Conservation (phyloP, 371 early-diverging fungal genomes). For the Nematocida sp. region DNA sequence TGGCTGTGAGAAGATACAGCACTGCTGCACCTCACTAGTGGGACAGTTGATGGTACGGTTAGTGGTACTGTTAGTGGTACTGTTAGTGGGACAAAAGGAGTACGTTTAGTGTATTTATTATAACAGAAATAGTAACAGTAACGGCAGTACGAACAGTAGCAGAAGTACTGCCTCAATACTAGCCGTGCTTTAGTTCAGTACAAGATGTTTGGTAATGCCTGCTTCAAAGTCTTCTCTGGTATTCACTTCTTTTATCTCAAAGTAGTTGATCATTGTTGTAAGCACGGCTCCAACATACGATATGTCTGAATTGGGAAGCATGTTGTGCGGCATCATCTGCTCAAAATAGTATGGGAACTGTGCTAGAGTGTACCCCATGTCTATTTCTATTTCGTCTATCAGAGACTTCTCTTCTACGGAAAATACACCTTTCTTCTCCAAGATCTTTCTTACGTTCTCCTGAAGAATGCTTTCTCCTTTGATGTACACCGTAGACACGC, state of each 20-base stretch:
- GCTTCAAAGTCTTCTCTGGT: slow-evolving; percentile 49
- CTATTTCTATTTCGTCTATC: slow-evolving; percentile 7
- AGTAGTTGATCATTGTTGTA: slow-evolving; percentile 50
- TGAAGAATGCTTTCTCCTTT: neutral
- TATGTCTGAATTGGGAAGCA: slow-evolving; percentile 41
- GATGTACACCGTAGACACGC: neutral
- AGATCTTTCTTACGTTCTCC: neutral
- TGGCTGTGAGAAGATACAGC: no score
- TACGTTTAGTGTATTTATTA: no score
- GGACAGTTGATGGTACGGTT: no score
- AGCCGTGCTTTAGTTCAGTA: slow-evolving; percentile 16
- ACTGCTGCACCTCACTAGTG: no score
- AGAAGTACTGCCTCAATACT: no score
- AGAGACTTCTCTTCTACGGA: neutral
- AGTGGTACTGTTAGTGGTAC: no score
- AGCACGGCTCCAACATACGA: slow-evolving; percentile 46
- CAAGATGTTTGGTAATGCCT: slow-evolving; percentile 26
- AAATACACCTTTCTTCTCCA: slow-evolving; percentile 2
- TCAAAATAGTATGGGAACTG: slow-evolving; percentile 27
- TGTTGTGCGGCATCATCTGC: slow-evolving; percentile 40
- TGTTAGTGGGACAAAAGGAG: no score
- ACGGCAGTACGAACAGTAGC: no score
- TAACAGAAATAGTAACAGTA: no score
- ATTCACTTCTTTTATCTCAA: slow-evolving; percentile 50
- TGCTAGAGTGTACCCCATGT: slow-evolving; percentile 9